These are phyloP conservation scores for Guillardia theta DNA, from an alignment of 78 protist genomes.

Conservation along the genomic window DNA sequence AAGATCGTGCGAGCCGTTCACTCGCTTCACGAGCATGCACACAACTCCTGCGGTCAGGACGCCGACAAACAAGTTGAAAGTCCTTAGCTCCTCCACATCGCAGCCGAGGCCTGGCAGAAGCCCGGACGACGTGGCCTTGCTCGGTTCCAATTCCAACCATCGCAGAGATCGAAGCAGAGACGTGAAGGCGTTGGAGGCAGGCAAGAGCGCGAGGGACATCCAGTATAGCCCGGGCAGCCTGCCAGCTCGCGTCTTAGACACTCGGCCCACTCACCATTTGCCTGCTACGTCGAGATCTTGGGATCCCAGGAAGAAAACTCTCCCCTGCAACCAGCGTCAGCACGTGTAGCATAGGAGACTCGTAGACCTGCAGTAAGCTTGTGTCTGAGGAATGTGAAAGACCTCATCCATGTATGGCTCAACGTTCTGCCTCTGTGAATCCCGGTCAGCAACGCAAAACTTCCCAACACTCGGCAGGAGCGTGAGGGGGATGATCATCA, in stretches of 20 bases:
- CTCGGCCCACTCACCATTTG: background rate
- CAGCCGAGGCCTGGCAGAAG: background rate
- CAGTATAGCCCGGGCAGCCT: background rate
- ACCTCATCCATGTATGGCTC: conserved; percentile 62
- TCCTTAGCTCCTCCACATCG: background rate
- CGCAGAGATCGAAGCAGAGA: no score
- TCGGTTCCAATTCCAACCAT: no score
- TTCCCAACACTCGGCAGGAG: no score
- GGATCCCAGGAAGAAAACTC: conserved; percentile 41
- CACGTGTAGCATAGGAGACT: background rate
- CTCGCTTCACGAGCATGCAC: background rate
- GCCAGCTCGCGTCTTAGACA: background rate
- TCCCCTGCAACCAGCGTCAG: background rate
- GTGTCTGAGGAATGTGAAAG: conserved; percentile 55
- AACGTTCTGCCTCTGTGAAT: no score
- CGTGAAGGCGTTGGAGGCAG: background rate
- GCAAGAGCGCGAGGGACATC: background rate
- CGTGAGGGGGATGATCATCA: no score
- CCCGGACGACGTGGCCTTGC: background rate
- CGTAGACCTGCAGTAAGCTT: background rate
- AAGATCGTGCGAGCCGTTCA: no score
- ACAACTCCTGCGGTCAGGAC: background rate
- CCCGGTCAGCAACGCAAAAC: no score
- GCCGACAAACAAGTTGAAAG: background rate
- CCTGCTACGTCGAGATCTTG: conserved; percentile 64